Conservation (phyloP, 2,329 filamentous ascomycete species). For the Sclerotinia borealis region DNA sequence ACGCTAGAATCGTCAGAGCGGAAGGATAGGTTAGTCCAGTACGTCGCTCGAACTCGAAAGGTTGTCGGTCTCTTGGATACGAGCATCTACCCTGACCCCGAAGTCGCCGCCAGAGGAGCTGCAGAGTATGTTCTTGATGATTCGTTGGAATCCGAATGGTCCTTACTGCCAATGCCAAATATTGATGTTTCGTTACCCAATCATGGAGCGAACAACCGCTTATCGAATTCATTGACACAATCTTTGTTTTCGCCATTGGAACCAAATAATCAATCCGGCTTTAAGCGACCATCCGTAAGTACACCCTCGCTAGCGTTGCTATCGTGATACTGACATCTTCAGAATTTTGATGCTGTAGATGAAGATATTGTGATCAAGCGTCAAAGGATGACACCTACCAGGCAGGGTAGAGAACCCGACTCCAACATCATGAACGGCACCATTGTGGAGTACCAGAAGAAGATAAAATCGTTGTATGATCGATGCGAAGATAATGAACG, state of each 20-base stretch:
- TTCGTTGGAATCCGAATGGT: conserved; percentile 18
- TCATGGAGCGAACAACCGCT: background rate
- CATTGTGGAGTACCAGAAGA: conserved; percentile 36
- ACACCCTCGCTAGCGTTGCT: background rate
- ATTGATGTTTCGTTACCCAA: conserved; percentile 15
- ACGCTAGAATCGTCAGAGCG: conserved; percentile 18
- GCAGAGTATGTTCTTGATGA: conserved; percentile 22
- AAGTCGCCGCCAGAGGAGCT: conserved; percentile 23
- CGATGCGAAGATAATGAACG: conserved; percentile 42
- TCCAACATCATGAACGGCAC: conserved; percentile 23
- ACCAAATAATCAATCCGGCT: background rate
- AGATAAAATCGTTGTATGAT: conserved; percentile 40
- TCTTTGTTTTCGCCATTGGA: conserved; percentile 7
- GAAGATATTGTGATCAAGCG: conserved; percentile 1
- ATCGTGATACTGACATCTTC: background rate
- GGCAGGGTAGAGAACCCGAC: background rate
- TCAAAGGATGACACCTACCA: conserved; percentile 6
- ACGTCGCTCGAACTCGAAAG: conserved; percentile 21
- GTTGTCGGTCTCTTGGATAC: conserved; percentile 18
- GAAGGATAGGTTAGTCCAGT: conserved; percentile 23
- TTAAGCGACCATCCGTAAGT: conserved; percentile 16
- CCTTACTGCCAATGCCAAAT: conserved; percentile 22
- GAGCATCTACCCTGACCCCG: conserved; percentile 18
- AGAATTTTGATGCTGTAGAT: conserved; percentile 8
- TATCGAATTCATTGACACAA: background rate